Conservation (phyloP, 495 filamentous ascomycete species). For the Sporormia fimetaria region DNA sequence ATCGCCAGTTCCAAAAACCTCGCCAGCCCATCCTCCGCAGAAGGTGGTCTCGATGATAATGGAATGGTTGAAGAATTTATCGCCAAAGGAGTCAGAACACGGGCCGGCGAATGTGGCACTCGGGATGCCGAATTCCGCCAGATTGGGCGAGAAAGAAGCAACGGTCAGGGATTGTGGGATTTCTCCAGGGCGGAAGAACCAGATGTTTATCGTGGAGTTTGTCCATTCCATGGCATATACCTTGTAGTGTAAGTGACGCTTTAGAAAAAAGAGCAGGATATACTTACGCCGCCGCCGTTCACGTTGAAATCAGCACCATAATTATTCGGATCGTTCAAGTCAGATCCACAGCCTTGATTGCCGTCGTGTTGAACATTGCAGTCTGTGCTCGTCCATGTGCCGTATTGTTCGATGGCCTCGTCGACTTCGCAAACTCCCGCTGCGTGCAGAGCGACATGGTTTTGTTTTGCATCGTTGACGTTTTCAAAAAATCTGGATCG, state of each 20-base stretch:
- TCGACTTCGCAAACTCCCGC: conserved; percentile 7
- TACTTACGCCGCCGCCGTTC: conserved; percentile 39
- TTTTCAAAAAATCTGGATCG: no score
- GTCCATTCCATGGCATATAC: conserved; percentile 56
- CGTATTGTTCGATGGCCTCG: conserved; percentile 4
- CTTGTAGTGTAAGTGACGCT: conserved; percentile 1
- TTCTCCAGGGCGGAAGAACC: conserved; percentile 43
- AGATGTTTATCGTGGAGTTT: conserved; percentile 46
- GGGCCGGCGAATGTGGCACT: conserved; percentile 35
- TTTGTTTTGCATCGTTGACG: conserved; percentile 9
- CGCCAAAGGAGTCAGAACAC: conserved; percentile 22
- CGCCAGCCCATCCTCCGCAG: conserved; percentile 21
- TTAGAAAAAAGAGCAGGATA: not conserved
- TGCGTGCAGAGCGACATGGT: conserved; percentile 12
- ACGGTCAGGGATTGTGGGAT: conserved; percentile 43
- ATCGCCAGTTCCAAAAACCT: conserved; percentile 5
- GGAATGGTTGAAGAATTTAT: conserved; percentile 28
- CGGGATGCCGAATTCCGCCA: conserved; percentile 48
- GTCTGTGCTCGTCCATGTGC: conserved; percentile 6
- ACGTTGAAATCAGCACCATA: conserved; percentile 51
- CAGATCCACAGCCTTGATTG: conserved; percentile 14
- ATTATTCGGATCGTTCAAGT: conserved; percentile 18
- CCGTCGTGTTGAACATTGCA: conserved; percentile 12
- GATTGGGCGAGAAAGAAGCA: conserved; percentile 39
- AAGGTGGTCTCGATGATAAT: conserved; percentile 25